Base-by-base conservation (phyloP, 176 grass and related monocot species). In the Oryza glumipatula region DNA sequence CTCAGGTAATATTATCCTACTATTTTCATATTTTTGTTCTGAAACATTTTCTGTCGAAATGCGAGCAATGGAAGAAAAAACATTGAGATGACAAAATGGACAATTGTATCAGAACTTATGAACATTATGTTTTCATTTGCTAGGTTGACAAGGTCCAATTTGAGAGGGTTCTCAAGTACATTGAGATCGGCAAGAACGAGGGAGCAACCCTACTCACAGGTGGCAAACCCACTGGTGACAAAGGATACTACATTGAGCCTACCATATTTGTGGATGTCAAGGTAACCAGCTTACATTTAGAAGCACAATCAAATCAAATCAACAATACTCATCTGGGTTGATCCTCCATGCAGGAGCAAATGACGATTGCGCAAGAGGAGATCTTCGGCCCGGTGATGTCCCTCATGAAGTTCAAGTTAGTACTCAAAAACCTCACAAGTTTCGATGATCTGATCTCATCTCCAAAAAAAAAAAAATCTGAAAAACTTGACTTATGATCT, bases 371-470 rank as follows among this genome's bases (percentile, higher is more conserved):
- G 0, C 83, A 94, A 70, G 95, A 97, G 0, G 95, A 97, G 83
- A 97, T 97, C 60, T 97, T 97, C 22, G 95, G 95, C 60, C 95
- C 95, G 2, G 95, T 97, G 32, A 97, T 97, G 92, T 89, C 83
- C 11, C 92, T 97, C 10, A 94, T 94, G 90, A 97, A 97, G 80
- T 94, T 97, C 77, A 91, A 86, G 94, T 94, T 78, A 10, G 80
- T 32, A 32, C 30, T 35, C 17, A 68, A 80, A 76, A 80, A 23
- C 30, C 30, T 32, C 30, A 32, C 30, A 32, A 32, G 30, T 32
- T 32, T 32, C 30, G 30, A 32, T 32, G 30, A 32, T 32, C 30
- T 32, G 30, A 32, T 32, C 30, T 32, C 30, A 32, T 32, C 30
- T 32, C 30, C 30, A 32, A 32, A 32, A 32, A 3, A 32, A 30